phyloP scores from a whole-genome alignment of 208 protist species.

The Naegleria lovaniensis region DNA sequence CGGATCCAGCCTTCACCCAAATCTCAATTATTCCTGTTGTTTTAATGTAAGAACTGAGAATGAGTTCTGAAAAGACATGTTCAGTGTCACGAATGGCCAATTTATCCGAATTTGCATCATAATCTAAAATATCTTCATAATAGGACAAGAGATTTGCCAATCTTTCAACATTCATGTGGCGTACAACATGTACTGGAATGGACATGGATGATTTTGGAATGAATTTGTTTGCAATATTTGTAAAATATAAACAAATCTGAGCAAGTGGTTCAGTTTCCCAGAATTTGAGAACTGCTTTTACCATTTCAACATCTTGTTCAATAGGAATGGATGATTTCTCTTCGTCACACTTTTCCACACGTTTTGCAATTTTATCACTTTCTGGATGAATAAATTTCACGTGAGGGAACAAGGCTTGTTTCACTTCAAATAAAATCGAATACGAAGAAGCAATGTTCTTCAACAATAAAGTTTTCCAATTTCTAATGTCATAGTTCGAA shows the following conservation, averaged over 20 bases:
- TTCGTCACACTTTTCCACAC: too few species aligned
- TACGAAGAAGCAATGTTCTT: not conserved
- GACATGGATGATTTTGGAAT: not conserved
- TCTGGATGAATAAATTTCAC: too few species aligned
- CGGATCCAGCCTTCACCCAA: not conserved
- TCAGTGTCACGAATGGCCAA: not conserved
- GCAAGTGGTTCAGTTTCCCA: not conserved
- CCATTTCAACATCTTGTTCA: too few species aligned
- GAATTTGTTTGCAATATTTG: not conserved
- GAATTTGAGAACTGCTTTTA: not conserved
- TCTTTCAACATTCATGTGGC: not conserved
- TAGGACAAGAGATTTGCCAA: not conserved
- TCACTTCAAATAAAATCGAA: too few species aligned
- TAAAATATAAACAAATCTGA: not conserved
- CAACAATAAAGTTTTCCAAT: not conserved
- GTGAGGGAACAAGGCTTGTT: too few species aligned
- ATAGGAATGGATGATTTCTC: too few species aligned
- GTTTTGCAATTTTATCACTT: too few species aligned
- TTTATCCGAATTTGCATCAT: not conserved
- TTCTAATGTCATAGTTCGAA: not conserved
- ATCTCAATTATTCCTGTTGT: not conserved
- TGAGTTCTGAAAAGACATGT: not conserved
- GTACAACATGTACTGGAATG: not conserved
- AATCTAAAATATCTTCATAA: not conserved
- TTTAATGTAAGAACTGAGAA: not conserved